These are phyloP conservation scores for Elaeis guineensis DNA, from an alignment of 176 grass and related monocot genomes.

Conservation along the genomic window DNA sequence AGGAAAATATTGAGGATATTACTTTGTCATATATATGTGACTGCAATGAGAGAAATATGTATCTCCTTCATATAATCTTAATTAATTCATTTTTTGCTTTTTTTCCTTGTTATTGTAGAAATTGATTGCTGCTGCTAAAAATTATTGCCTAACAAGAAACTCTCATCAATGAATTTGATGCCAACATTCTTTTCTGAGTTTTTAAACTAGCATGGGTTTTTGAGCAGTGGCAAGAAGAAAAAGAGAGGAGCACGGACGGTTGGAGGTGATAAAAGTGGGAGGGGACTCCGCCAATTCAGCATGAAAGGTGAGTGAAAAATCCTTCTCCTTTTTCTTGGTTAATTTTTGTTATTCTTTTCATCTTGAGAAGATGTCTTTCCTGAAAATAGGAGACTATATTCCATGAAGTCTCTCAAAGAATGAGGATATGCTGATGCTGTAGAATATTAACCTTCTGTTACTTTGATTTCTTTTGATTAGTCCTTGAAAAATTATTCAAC, in stretches of 20 bases:
- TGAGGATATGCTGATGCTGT: too few species aligned
- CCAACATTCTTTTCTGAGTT: not conserved
- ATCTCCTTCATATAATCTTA: too few species aligned
- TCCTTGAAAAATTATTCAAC: not conserved
- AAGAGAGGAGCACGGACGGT: constrained; percentile 56
- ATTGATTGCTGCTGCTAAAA: too few species aligned
- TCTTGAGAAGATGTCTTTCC: not conserved
- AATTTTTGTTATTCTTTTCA: not conserved
- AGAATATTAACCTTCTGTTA: not conserved
- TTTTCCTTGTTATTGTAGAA: too few species aligned
- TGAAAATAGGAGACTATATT: constrained; percentile 1
- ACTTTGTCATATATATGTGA: too few species aligned
- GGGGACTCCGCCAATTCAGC: constrained; percentile 95
- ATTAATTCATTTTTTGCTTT: too few species aligned
- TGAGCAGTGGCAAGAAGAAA: constrained; percentile 81
- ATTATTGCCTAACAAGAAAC: too few species aligned
- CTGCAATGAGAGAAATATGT: too few species aligned
- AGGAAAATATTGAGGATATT: too few species aligned
- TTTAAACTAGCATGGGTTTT: constrained; percentile 9
- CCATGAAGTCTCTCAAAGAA: not conserved
- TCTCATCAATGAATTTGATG: too few species aligned
- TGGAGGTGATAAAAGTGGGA: constrained; percentile 85
- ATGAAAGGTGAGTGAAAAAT: constrained; percentile 61
- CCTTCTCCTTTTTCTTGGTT: not conserved
- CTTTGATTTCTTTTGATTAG: not conserved